Evolutionary conservation across 176 grass and related monocot species (phyloP), one percentile per base, ranked within the genome.

Genomic region (Lolium multiflorum): DNA sequence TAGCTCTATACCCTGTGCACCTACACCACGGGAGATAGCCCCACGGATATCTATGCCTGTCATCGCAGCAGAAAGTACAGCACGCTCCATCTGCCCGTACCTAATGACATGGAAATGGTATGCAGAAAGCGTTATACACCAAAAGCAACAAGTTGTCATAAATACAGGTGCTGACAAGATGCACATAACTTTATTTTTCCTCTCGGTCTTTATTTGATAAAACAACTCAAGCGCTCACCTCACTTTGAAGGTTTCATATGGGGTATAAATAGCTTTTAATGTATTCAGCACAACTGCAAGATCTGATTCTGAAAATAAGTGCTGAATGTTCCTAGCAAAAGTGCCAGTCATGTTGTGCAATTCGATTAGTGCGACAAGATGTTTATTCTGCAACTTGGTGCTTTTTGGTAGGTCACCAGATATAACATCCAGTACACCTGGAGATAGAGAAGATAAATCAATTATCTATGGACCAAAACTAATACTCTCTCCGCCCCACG

Each of bases 1-100:
- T 48, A 99, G 85, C 85, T 99, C 97, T 90, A 99, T 99, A 80
- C 97, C 97, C 81, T 99, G 97, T 77, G 94, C 94, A 67, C 94
- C 97, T 22, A 94, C 87, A 71, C 94, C 97, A 83, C 97, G 92
- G 79, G 97, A 73, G 52, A 99, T 83, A 16, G 94, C 97, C 8
- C 92, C 94, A 87, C 92, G 93, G 74, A 99, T 99, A 72, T 99
- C 94, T 88, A 99, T 92, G 74, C 85, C 44, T 80, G 90, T 47
- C 83, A 99, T 97, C 86, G 91, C 92, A 59, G 89, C 91, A 75
- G 94, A 96, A 86, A 99, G 92, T 68, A 99, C 92, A 69, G 90
- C 94, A 75, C 85, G 88, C 85, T 99, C 97, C 94, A 99, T 97
- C 84, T 97, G 92, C 39, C 97, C 97, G 74, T 99, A 99, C 85